Conservation (phyloP, 140 eudicot genomes). For the Senecio squalidus region DNA sequence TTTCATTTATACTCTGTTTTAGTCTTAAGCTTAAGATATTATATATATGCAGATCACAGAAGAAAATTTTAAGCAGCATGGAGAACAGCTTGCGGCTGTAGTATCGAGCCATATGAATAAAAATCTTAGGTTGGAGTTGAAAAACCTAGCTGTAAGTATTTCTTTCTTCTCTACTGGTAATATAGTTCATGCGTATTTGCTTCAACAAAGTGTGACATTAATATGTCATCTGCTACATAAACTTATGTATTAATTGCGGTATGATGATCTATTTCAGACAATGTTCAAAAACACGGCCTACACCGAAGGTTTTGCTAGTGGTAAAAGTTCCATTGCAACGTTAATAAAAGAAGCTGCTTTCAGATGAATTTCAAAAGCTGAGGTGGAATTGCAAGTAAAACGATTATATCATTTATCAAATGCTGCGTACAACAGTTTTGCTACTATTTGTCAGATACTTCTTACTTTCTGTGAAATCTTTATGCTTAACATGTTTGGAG, state of each 20-base stretch:
- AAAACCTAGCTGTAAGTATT: slow-evolving; percentile 61
- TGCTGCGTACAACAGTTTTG: slow-evolving; percentile 15
- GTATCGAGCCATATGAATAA: slow-evolving; percentile 41
- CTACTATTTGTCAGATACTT: not conserved
- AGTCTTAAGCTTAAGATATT: slow-evolving; percentile 8
- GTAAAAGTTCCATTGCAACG: slow-evolving; percentile 43
- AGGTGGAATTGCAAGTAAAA: not conserved
- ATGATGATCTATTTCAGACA: slow-evolving; percentile 43
- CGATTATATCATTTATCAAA: not conserved
- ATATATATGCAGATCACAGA: slow-evolving; percentile 40
- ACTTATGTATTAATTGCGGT: not conserved
- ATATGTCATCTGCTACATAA: slow-evolving; percentile 4
- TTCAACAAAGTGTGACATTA: not conserved
- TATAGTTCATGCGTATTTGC: not conserved
- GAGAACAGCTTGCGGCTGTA: slow-evolving; percentile 56
- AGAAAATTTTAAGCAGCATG: slow-evolving; percentile 46
- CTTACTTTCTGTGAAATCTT: not conserved
- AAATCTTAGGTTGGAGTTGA: slow-evolving; percentile 59
- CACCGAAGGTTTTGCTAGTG: slow-evolving; percentile 78
- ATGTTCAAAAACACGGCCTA: slow-evolving; percentile 71
- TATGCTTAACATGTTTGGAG: not conserved
- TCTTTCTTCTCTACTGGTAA: not conserved
- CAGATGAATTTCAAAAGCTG: not conserved
- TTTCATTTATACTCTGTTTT: not conserved
- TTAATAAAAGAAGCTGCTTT: slow-evolving; percentile 17